A percentile compares a stretch with the other conserved stretches of the same genome.
Evolutionary conservation across 208 protist species (phyloP).

Genomic region (Novymonas esmeraldas): DNA sequence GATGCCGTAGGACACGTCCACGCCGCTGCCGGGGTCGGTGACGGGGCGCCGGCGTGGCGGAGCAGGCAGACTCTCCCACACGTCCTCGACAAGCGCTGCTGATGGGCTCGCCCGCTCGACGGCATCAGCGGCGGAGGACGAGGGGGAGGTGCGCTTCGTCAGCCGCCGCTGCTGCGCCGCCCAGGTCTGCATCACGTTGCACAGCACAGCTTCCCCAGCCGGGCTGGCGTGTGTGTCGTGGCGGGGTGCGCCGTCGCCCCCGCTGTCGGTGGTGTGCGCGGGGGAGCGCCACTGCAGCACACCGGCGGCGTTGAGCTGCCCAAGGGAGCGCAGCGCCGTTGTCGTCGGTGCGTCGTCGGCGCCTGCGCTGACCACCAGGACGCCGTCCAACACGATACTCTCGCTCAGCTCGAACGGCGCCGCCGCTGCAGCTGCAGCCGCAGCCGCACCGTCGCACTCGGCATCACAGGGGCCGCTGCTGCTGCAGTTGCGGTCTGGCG

Average conservation of each 20-base stretch:
- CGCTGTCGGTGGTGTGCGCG: neutral
- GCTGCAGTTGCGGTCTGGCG: no score
- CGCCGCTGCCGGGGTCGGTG: no score
- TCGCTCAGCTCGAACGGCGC: constrained; percentile 26
- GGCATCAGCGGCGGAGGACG: neutral
- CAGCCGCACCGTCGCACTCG: no score
- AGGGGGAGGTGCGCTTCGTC: constrained; percentile 20
- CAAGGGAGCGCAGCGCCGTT: constrained; percentile 14
- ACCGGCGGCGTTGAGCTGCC: constrained; percentile 25
- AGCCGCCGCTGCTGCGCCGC: constrained; percentile 16
- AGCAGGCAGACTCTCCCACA: neutral
- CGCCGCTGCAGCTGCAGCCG: no score
- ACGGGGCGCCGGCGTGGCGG: no score
- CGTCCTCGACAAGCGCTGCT: neutral
- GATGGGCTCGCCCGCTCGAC: neutral
- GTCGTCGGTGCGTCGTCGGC: neutral
- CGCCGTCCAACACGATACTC: constrained; percentile 18
- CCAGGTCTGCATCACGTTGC: constrained; percentile 18
- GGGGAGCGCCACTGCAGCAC: constrained; percentile 21
- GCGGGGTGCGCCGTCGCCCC: neutral
- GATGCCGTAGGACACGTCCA: constrained; percentile 17
- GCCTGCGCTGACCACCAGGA: constrained; percentile 6
- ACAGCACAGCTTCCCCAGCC: constrained; percentile 18
- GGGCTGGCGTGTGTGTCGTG: neutral
- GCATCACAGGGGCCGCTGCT: constrained; percentile 8